Base-by-base conservation (phyloP, 331 rosid species). In the Malus hybrid region DNA sequence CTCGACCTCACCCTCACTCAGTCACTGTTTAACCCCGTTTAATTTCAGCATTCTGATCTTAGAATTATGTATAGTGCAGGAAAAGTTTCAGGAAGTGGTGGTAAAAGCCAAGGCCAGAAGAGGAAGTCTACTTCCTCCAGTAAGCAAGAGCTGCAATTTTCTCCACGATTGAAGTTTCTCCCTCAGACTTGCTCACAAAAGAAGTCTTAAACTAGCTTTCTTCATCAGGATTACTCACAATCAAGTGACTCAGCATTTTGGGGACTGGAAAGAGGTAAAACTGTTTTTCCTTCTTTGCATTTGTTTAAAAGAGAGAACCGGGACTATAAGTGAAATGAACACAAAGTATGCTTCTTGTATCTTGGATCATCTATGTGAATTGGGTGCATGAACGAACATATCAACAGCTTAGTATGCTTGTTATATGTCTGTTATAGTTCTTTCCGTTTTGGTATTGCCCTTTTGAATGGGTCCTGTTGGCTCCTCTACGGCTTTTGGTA, bases 81-180 rank as follows among this genome's bases (percentile, higher is more conserved):
- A 34, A 70, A 61, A 62, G 33, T 48, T 54, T 32, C 81, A 70
- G 76, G 76, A 20, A 32, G 22, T 63, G 42, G 39, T 27, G 70
- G 7, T 20, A 62, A n/a, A 60, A 62, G 57, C 20, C 76, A 32
- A 62, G 76, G 76, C 65, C 76, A 24, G 65, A 77, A 77, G 81
- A 48, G 81, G 76, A 62, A 77, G 19, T 77, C 71, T 31, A 32
- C 56, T 46, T 48, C 57, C 65, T 60, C 50, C 42, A 44, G 69
- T 56, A 70, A 48, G 76, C 81, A 77, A 77, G 65, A 77, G 56
- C 81, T 1, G 54, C 71, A 46, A 60, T 77, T 48, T 77, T 77
- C 81, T 70, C 81, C 57, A 8, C 61, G 65, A 24, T 65, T 62
- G 64, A 62, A 29, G 18, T 62, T 62, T 70, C 76, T 77, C 32